Conservation (phyloP, 768 basidiomycete species). For the Panus rudis region DNA sequence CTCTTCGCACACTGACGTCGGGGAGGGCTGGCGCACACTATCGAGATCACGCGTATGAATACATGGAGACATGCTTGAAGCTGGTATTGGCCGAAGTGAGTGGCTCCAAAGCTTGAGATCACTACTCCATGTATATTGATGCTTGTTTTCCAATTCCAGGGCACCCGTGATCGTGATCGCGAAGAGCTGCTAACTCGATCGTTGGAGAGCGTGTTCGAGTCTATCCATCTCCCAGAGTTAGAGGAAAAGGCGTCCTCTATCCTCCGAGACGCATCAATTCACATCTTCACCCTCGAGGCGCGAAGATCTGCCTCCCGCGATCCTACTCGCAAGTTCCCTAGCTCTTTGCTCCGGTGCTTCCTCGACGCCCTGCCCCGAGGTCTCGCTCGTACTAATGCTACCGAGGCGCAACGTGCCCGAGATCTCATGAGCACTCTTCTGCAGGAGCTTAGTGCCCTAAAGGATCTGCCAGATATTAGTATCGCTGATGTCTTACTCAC, state of each 20-base stretch:
- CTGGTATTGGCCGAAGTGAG: slow-evolving; percentile 70
- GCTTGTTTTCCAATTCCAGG: too few species aligned
- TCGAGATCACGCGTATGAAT: slow-evolving; percentile 55
- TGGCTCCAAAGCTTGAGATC: background rate
- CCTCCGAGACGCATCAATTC: slow-evolving; percentile 59
- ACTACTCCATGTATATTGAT: background rate
- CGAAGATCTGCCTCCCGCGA: slow-evolving; percentile 51
- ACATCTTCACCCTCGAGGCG: slow-evolving; percentile 72
- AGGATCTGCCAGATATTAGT: slow-evolving; percentile 36
- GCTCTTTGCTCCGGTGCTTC: slow-evolving; percentile 55
- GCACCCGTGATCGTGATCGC: slow-evolving; percentile 62
- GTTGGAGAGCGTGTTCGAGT: slow-evolving; percentile 75
- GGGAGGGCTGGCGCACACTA: slow-evolving; percentile 27
- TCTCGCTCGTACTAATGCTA: slow-evolving; percentile 56
- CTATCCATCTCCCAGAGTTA: slow-evolving; percentile 62
- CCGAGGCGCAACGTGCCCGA: slow-evolving; percentile 55
- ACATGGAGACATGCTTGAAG: slow-evolving; percentile 65
- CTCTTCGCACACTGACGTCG: slow-evolving; percentile 49
- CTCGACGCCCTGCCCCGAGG: slow-evolving; percentile 79
- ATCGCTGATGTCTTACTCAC: slow-evolving; percentile 56
- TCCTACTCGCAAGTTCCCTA: slow-evolving; percentile 41
- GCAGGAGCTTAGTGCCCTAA: slow-evolving; percentile 56
- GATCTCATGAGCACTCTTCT: slow-evolving; percentile 57
- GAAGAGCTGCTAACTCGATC: slow-evolving; percentile 65
- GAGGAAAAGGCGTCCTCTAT: slow-evolving; percentile 63